These are phyloP conservation scores for Acanthamoeba culbertsoni DNA, from an alignment of 208 protist species.

Conservation along the genomic window DNA sequence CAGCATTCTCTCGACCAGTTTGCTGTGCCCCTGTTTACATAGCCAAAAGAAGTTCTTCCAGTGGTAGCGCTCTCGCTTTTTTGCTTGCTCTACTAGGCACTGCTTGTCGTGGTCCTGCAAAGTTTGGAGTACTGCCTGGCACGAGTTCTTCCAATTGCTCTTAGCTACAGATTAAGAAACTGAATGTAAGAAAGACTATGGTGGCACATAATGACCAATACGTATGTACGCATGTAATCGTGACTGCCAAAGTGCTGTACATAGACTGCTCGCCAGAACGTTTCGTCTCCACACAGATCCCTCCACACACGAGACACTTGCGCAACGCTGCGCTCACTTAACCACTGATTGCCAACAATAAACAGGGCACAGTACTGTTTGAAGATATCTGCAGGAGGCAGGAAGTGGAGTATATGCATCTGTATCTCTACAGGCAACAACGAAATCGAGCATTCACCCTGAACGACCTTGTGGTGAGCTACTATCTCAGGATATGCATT, in stretches of 20 bases:
- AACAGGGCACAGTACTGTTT: neutral
- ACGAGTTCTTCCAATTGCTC: neutral
- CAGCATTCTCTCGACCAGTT: neutral
- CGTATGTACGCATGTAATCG: neutral
- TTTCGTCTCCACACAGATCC: neutral
- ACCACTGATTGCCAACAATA: neutral
- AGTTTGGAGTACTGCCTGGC: neutral
- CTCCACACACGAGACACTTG: neutral
- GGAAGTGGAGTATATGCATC: neutral
- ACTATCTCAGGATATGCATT: too few relatives aligned
- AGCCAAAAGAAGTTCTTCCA: slow-evolving; percentile 19
- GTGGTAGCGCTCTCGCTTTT: neutral
- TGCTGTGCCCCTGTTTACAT: slow-evolving; percentile 13
- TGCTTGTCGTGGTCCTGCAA: neutral
- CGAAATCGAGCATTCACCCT: neutral
- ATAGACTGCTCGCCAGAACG: neutral
- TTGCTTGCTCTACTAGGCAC: neutral
- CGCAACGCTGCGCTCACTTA: neutral
- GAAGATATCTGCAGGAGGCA: neutral
- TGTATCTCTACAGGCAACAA: neutral
- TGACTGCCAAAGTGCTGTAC: neutral
- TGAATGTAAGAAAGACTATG: neutral
- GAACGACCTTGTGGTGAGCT: too few relatives aligned
- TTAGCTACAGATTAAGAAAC: neutral
- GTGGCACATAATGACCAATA: neutral